Evolutionary conservation across 805 yeast species (phyloP).

Genomic region (Starmerella potacharoeniae): DNA sequence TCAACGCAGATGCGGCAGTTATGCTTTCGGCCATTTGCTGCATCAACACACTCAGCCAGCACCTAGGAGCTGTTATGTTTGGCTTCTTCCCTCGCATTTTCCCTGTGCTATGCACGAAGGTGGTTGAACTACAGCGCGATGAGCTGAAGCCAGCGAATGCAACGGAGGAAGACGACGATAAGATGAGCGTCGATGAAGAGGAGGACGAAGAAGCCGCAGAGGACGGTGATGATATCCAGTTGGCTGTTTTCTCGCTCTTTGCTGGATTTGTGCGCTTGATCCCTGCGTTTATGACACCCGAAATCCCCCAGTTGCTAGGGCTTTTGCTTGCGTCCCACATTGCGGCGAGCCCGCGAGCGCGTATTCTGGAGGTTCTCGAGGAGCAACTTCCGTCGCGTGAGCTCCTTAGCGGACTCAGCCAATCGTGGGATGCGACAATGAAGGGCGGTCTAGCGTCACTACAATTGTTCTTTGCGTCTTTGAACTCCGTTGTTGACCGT

Average conservation of each 20-base stretch:
- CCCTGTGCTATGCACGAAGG: conserved; percentile 57
- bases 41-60: conserved; percentile 55
- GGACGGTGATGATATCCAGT: conserved; percentile 25
- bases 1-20: conserved; percentile 46
- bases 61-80: conserved; percentile 75
- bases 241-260: conserved; percentile 58
- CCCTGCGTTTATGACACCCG: conserved; percentile 72
- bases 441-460: conserved; percentile 35
- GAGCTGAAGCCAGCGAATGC: not conserved
- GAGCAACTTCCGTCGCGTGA: conserved; percentile 56
- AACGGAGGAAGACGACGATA: not conserved
- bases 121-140: not conserved
- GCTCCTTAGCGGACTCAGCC: conserved; percentile 49
- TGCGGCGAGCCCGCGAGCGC: conserved; percentile 44
- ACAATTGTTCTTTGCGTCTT: conserved; percentile 56
- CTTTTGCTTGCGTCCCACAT: conserved; percentile 37
- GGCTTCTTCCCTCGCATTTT: conserved; percentile 77
- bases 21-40: conserved; percentile 63
- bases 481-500: conserved; percentile 54
- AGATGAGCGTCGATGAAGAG: conserved; percentile 20
- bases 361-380: conserved; percentile 44
- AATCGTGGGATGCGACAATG: conserved; percentile 44
- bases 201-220: conserved; percentile 26
- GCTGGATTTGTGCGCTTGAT: conserved; percentile 69
- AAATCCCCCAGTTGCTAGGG: conserved; percentile 49